These are phyloP conservation scores for Lasiodiplodia citricola DNA, from an alignment of 2,329 filamentous ascomycete genomes.

Conservation along the genomic window DNA sequence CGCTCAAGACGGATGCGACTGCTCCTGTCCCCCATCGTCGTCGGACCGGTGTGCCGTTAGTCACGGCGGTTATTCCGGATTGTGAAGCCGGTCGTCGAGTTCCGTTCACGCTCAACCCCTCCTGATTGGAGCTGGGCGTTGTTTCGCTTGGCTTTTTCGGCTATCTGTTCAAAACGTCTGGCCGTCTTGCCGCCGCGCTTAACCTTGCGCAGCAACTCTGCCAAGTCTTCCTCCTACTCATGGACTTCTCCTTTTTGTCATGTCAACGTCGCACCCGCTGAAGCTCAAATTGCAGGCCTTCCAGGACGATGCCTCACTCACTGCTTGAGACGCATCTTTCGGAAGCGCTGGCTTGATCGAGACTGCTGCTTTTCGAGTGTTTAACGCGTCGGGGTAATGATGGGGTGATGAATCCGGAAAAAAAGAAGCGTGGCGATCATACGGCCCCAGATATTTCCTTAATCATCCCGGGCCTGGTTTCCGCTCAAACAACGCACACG, in stretches of 20 bases:
- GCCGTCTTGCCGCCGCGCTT: not conserved
- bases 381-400: not conserved
- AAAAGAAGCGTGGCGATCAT: conserved; percentile 11
- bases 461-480: conserved; percentile 14
- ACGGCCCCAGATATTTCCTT: conserved; percentile 11
- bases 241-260: not conserved
- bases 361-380: not conserved
- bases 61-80: conserved; percentile 7
- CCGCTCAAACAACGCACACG: conserved; percentile 1
- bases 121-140: conserved; percentile 7
- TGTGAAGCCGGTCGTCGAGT: not conserved
- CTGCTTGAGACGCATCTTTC: not conserved
- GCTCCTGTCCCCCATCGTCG: not conserved
- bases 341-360: not conserved
- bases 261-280: not conserved
- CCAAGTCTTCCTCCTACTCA: not conserved
- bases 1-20: not conserved
- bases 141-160: conserved; percentile 10
- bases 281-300: not conserved
- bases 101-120: not conserved
- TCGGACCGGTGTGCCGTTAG: conserved; percentile 14
- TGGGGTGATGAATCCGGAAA: not conserved
- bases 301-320: not conserved
- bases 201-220: not conserved
- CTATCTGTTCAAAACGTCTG: conserved; percentile 10